A percentile compares a stretch with the other conserved stretches of the same genome.
These are phyloP conservation scores for Hypoxylon rickii DNA, from an alignment of 495 filamentous ascomycete genomes.

Conservation along the genomic window DNA sequence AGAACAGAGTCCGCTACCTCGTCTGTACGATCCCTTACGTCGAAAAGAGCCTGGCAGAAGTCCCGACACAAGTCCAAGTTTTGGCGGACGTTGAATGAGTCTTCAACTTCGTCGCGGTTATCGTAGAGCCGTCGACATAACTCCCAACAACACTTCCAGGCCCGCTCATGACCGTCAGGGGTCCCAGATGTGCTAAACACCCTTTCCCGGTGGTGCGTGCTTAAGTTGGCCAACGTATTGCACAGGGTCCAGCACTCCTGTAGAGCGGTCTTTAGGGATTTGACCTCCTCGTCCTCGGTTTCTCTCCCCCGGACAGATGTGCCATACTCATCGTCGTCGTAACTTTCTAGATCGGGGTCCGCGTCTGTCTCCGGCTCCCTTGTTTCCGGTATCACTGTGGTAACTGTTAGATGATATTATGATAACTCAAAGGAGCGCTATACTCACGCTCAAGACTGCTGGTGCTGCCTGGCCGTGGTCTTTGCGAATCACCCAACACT, in stretches of 20 bases:
- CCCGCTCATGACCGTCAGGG: conserved; percentile 76
- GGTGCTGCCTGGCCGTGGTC: conserved; percentile 53
- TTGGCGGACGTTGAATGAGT: conserved; percentile 68
- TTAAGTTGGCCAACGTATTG: conserved; percentile 84
- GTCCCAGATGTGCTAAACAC: conserved; percentile 72
- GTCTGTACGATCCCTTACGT: conserved; percentile 74
- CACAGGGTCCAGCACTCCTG: conserved; percentile 94
- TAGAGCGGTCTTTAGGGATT: conserved; percentile 73
- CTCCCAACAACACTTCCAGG: conserved; percentile 92
- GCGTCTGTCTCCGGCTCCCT: conserved; percentile 44
- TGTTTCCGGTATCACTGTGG: conserved; percentile 55
- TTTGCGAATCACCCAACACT: conserved; percentile 49
- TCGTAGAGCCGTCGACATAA: conserved; percentile 88
- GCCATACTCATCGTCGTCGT: conserved; percentile 49
- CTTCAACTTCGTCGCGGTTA: conserved; percentile 70
- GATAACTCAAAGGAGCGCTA: not conserved
- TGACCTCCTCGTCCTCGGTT: conserved; percentile 65
- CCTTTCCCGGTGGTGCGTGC: conserved; percentile 79
- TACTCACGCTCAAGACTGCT: conserved; percentile 75
- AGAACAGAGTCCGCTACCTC: conserved; percentile 82
- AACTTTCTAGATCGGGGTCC: conserved; percentile 40
- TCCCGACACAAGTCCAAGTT: conserved; percentile 87
- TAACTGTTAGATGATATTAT: conserved; percentile 7
- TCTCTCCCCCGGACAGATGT: conserved; percentile 47
- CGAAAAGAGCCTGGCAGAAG: conserved; percentile 89